These are phyloP conservation scores for Leccinellum luteum DNA, from an alignment of 768 basidiomycete species.

Conservation along the genomic window DNA sequence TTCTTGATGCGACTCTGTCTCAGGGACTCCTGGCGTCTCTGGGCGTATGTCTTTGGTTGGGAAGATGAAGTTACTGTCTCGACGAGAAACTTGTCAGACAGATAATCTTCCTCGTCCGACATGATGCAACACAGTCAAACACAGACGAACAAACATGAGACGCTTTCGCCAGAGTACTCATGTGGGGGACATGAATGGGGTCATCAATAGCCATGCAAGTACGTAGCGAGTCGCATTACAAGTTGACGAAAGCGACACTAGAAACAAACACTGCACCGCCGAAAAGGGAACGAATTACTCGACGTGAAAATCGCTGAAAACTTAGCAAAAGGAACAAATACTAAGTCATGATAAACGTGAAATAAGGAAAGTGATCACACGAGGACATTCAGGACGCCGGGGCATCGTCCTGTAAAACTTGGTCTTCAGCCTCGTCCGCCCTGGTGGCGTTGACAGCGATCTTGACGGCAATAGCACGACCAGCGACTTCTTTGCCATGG, in stretches of 20 bases:
- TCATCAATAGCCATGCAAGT: constrained; percentile 31
- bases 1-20: constrained; percentile 59
- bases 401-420: constrained; percentile 31
- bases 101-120: constrained; percentile 81
- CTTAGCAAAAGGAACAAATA: constrained; percentile 34
- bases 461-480: constrained; percentile 88
- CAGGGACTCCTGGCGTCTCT: constrained; percentile 65
- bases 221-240: constrained; percentile 25
- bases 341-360: constrained; percentile 32
- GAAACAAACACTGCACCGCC: constrained; percentile 37
- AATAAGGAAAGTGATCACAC: constrained; percentile 21
- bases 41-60: constrained; percentile 61
- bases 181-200: background rate
- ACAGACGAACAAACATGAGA: constrained; percentile 20
- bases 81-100: constrained; percentile 81
- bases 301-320: constrained; percentile 37
- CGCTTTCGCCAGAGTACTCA: constrained; percentile 1
- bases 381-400: constrained; percentile 22
- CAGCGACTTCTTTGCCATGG: constrained; percentile 85
- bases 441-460: constrained; percentile 85
- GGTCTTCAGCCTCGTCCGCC: constrained; percentile 51
- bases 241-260: constrained; percentile 32
- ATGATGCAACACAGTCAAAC: constrained; percentile 34
- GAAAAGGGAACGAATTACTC: constrained; percentile 23
- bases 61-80: constrained; percentile 35